Conservation (phyloP, 768 basidiomycete genomes). For the Suillus subalutaceus region DNA sequence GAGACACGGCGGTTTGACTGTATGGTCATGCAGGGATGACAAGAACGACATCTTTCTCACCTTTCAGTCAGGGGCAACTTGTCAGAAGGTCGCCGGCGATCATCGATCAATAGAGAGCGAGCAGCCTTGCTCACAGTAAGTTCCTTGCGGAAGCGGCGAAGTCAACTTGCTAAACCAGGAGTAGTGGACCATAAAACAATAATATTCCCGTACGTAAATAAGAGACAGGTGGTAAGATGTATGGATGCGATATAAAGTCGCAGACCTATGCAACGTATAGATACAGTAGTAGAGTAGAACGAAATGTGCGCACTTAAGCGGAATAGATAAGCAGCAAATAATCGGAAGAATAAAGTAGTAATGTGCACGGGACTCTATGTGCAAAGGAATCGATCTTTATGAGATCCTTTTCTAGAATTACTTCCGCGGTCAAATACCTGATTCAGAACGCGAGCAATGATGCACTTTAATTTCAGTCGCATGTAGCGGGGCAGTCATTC, state of each 20-base stretch:
- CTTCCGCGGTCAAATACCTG: slow-evolving; percentile 5
- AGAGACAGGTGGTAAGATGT: not conserved
- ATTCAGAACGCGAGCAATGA: slow-evolving; percentile 10
- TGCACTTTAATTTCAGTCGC: slow-evolving; percentile 42
- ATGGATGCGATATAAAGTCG: slow-evolving; percentile 8
- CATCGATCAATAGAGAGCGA: not conserved
- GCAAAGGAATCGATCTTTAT: slow-evolving; percentile 5
- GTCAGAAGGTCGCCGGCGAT: not conserved
- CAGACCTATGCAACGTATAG: slow-evolving; percentile 6
- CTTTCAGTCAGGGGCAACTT: not conserved
- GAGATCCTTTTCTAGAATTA: slow-evolving; percentile 6
- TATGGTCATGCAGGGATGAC: too few species aligned
- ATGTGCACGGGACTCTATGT: slow-evolving; percentile 7
- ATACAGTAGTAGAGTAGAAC: slow-evolving; percentile 8
- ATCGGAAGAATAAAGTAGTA: slow-evolving; percentile 27
- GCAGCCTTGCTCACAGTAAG: not conserved
- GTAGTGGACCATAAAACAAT: slow-evolving; percentile 7
- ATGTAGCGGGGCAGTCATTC: slow-evolving; percentile 53
- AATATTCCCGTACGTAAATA: slow-evolving; percentile 10
- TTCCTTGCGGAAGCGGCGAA: not conserved
- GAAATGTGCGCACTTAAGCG: slow-evolving; percentile 21
- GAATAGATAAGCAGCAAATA: slow-evolving; percentile 8
- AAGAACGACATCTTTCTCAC: slow-evolving; percentile 1
- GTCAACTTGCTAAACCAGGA: not conserved
- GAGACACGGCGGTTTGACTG: not conserved